These are phyloP conservation scores for Earliella scabrosa DNA, from an alignment of 1,284 basidiomycete genomes.

Conservation along the genomic window DNA sequence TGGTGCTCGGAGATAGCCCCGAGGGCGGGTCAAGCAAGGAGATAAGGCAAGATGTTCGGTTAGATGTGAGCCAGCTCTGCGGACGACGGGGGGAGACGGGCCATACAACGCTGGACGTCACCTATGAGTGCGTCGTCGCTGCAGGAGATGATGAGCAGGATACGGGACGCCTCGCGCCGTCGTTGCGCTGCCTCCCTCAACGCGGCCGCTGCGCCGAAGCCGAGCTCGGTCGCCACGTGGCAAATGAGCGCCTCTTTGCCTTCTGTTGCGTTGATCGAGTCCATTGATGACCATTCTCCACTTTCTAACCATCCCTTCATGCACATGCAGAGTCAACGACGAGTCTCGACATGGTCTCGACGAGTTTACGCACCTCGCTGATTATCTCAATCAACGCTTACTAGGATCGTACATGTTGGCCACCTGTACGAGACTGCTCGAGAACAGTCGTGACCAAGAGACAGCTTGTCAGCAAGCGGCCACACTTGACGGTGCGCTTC, in stretches of 20 bases:
- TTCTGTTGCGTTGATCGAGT: slow-evolving; percentile 2
- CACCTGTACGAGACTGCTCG: too few relatives aligned
- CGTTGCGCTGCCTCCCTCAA: slow-evolving; percentile 17
- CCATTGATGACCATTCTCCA: background rate
- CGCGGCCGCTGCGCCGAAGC: slow-evolving; percentile 25
- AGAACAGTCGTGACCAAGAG: too few relatives aligned
- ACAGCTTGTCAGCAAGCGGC: background rate
- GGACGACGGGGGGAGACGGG: background rate
- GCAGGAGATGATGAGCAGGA: slow-evolving; percentile 9
- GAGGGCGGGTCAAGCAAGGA: slow-evolving; percentile 11
- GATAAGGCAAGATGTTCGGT: slow-evolving; percentile 22
- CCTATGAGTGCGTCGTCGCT: slow-evolving; percentile 11
- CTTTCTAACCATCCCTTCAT: slow-evolving; percentile 3
- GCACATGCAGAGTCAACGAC: background rate
- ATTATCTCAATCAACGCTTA: too few relatives aligned
- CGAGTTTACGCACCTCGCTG: background rate
- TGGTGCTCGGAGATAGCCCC: slow-evolving; percentile 23
- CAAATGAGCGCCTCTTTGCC: slow-evolving; percentile 5
- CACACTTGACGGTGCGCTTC: too few relatives aligned
- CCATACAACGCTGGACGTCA: slow-evolving; percentile 10
- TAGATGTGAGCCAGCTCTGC: slow-evolving; percentile 10
- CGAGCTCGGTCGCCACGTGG: slow-evolving; percentile 18
- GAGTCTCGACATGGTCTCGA: background rate
- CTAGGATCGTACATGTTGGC: too few relatives aligned
- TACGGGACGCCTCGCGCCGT: background rate